Base-by-base conservation (phyloP, 2,329 filamentous ascomycete genomes). In the Cercospora nicotianae region DNA sequence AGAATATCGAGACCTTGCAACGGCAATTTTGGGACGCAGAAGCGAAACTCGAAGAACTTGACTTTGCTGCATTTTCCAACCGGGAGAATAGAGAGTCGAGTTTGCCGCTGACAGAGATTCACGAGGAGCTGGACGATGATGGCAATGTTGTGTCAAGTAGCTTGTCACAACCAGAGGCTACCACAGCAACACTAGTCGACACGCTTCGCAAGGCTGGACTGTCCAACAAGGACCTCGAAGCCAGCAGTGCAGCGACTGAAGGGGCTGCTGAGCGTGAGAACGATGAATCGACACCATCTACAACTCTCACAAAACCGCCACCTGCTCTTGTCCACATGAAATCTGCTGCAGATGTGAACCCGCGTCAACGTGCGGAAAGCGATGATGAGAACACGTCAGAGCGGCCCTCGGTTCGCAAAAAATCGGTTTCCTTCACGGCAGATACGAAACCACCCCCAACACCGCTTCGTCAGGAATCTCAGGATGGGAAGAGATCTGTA, bases 41-140 rank as follows among this genome's bases (percentile, higher is more conserved):
- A 78, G 85, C 89, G 69, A 90, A 90, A 75, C 81, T 94, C 60
- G 87, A 88, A 16, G 87, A 87, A 9, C 84, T 90, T 33, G 76
- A 77, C 60, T 77, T 77, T 70, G 75, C 73, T 42, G 73, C 74
- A 8, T 63, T 66, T 26, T 71, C 72, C 16, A 68, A 70, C 60
- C 70, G 70, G n/a, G 64, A 83, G 85, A 55, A 83, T 83, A 63
- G 61, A 45, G 63, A 67, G 42, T 88, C 91, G 68, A 89, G 89
- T 1, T 82, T 93, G 62, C 91, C 93, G 0, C 87, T 98, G 67
- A 94, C 91, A 33, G 95, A 98, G 74, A 98, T 99, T 72, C 84
- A 93, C 64, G 95, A 99, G 80, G 89, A 96, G 81, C 83, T 98
- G 26, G 95, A 98, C 76, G 94, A 97, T 8, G 87, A 96, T 10